Conservation (phyloP, 345 rosid species). For the Eucalyptus cloeziana region DNA sequence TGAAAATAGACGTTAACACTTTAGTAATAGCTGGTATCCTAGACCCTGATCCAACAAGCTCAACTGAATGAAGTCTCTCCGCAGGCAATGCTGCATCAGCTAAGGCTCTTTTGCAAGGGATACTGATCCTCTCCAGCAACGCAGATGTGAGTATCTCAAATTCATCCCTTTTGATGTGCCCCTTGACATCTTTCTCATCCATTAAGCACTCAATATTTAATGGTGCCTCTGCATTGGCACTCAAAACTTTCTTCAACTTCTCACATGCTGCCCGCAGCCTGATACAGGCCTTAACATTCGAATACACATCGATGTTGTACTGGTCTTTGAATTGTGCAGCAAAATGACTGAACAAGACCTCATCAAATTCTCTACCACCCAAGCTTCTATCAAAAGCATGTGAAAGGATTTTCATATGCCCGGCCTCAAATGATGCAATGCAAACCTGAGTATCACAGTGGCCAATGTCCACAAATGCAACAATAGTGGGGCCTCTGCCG, state of each 20-base stretch:
- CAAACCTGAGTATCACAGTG: constrained; percentile 51
- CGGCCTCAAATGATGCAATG: constrained; percentile 32
- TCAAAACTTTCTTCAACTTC: constrained; percentile 47
- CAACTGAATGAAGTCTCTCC: constrained; percentile 36
- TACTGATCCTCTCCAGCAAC: constrained; percentile 18
- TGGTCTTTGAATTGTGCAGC: constrained; percentile 39
- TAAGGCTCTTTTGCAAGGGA: constrained; percentile 39
- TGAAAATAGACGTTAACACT: constrained; percentile 28
- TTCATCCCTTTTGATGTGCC: constrained; percentile 49
- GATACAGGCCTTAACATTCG: constrained; percentile 32
- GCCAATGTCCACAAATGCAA: constrained; percentile 50
- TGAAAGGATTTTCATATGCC: constrained; percentile 39
- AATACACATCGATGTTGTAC: constrained; percentile 40
- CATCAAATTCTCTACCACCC: constrained; percentile 59
- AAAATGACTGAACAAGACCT: constrained; percentile 40
- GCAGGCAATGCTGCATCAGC: constrained; percentile 25
- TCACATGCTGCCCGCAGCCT: constrained; percentile 51
- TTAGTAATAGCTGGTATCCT: constrained; percentile 44
- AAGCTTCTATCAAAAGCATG: constrained; percentile 43
- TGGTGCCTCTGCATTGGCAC: constrained; percentile 55
- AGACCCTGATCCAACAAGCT: constrained; percentile 59
- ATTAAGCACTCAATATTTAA: constrained; percentile 51
- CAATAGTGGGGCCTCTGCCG: constrained; percentile 21
- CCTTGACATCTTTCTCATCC: constrained; percentile 60
- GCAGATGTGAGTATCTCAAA: constrained; percentile 40